Percentiles rank a stretch among this genome's conserved stretches.
Evolutionary conservation across 345 rosid species (phyloP).

Genomic region (Luvunga scandens): DNA sequence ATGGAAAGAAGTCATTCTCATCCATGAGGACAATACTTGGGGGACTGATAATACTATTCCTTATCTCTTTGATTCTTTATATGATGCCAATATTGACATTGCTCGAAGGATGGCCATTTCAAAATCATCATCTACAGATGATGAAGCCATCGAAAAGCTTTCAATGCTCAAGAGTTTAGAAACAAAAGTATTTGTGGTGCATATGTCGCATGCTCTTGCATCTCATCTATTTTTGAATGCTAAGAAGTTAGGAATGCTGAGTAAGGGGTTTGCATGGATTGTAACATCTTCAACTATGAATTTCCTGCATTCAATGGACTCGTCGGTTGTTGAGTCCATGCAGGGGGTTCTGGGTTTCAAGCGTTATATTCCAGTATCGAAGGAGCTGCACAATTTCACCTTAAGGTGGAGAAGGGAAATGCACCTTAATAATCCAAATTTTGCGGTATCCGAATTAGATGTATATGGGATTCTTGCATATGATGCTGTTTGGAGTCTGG

Average conservation of each 20-base stretch:
- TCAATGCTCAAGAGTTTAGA: conserved; percentile 10
- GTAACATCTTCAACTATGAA: conserved; percentile 20
- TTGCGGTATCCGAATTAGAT: conserved; percentile 11
- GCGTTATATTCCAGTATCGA: conserved; percentile 28
- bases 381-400: conserved; percentile 31
- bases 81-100: conserved; percentile 7
- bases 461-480: conserved; percentile 29
- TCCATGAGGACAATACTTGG: conserved; percentile 26
- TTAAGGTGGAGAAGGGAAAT: conserved; percentile 23
- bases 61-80: conserved; percentile 4
- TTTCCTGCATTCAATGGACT: not conserved
- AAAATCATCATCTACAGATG: conserved; percentile 5
- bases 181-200: conserved; percentile 21
- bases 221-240: conserved; percentile 25
- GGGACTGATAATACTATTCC: not conserved
- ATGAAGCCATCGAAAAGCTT: conserved; percentile 8
- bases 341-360: conserved; percentile 43
- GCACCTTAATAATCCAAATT: not conserved
- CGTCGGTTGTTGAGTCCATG: conserved; percentile 17
- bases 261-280: conserved; percentile 42
- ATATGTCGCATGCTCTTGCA: conserved; percentile 21
- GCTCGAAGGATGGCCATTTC: conserved; percentile 11
- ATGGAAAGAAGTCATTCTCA: conserved; percentile 31
- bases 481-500: conserved; percentile 29
- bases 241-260: conserved; percentile 24